A percentile compares a stretch with the other conserved stretches of the same genome.
phyloP scores from a whole-genome alignment of 208 protist species.

The Borovskyia barvae region DNA sequence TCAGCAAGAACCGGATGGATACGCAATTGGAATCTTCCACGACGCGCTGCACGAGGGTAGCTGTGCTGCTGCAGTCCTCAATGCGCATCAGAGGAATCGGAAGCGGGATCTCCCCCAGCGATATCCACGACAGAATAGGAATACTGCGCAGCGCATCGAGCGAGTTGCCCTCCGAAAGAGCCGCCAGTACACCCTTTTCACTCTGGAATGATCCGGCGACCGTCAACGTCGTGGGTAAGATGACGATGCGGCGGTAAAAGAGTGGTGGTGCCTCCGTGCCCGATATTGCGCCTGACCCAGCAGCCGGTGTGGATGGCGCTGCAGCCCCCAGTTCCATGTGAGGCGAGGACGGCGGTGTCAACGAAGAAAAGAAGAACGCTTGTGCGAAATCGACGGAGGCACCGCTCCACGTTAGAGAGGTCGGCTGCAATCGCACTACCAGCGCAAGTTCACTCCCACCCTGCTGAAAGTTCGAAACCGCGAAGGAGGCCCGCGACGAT shows the following conservation, averaged over 20 bases:
- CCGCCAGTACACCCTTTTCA: constrained; percentile 24
- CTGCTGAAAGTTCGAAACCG: constrained; percentile 25
- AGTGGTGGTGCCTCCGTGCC: constrained; percentile 34
- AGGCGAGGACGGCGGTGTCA: not conserved
- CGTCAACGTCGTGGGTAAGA: constrained; percentile 49
- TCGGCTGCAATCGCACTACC: constrained; percentile 50
- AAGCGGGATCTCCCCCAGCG: constrained; percentile 29
- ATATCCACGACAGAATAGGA: constrained; percentile 38
- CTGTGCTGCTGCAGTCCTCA: constrained; percentile 27
- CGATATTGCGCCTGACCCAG: constrained; percentile 5
- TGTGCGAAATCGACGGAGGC: constrained; percentile 29
- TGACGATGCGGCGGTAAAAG: constrained; percentile 54
- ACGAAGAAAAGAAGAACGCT: constrained; percentile 13
- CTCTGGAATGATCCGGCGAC: constrained; percentile 59
- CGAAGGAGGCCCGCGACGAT: constrained; percentile 1
- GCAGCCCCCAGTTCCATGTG: too few species aligned
- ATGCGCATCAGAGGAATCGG: constrained; percentile 29
- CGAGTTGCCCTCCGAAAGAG: constrained; percentile 18
- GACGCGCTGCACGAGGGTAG: constrained; percentile 22
- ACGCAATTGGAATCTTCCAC: constrained; percentile 34
- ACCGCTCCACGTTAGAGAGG: constrained; percentile 42
- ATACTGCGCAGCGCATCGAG: constrained; percentile 31
- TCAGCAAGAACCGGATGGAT: constrained; percentile 37
- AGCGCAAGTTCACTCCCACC: constrained; percentile 26
- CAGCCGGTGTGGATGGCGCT: not conserved